A percentile compares a stretch with the other conserved stretches of the same genome.
Conservation (phyloP, 1,139 yeast genomes). For the Kurtzmaniella natalensis region DNA sequence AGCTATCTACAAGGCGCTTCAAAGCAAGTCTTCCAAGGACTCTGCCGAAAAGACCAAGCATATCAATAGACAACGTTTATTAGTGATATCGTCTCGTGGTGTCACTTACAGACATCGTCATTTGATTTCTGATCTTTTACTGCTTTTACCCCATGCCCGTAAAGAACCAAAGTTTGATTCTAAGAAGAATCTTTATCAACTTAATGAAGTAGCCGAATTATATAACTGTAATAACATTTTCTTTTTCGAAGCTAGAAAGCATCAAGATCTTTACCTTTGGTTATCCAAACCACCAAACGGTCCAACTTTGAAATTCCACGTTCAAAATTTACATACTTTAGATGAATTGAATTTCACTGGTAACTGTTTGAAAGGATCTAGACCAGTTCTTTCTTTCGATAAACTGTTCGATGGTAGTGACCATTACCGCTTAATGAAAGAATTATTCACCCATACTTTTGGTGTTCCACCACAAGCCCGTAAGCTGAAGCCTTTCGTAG, state of each 20-base stretch:
- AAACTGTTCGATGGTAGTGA: conserved; percentile 54
- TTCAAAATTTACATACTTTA: conserved; percentile 93
- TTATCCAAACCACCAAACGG: conserved; percentile 96
- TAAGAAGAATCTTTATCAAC: conserved; percentile 80
- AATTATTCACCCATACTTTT: conserved; percentile 77
- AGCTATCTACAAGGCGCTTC: conserved; percentile 66
- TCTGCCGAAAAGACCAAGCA: conserved; percentile 48
- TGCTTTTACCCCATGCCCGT: conserved; percentile 88
- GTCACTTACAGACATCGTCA: conserved; percentile 95
- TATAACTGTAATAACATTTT: conserved; percentile 95
- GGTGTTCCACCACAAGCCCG: conserved; percentile 98
- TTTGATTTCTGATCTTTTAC: conserved; percentile 73
- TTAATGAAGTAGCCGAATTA: conserved; percentile 93
- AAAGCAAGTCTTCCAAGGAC: conserved; percentile 43
- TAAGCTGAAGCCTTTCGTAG: conserved; percentile 89
- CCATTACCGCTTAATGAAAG: conserved; percentile 75
- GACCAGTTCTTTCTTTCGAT: conserved; percentile 94
- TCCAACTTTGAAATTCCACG: conserved; percentile 89
- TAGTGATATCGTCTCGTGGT: conserved; percentile 91
- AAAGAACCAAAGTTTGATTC: conserved; percentile 96
- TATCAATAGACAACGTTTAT: conserved; percentile 74
- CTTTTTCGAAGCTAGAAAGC: conserved; percentile 95
- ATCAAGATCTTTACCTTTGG: conserved; percentile 93
- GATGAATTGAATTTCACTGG: conserved; percentile 97
- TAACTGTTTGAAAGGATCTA: conserved; percentile 89